Evolutionary conservation across 2,329 filamentous ascomycete species (phyloP).

Genomic region (Geosmithia morbida): DNA sequence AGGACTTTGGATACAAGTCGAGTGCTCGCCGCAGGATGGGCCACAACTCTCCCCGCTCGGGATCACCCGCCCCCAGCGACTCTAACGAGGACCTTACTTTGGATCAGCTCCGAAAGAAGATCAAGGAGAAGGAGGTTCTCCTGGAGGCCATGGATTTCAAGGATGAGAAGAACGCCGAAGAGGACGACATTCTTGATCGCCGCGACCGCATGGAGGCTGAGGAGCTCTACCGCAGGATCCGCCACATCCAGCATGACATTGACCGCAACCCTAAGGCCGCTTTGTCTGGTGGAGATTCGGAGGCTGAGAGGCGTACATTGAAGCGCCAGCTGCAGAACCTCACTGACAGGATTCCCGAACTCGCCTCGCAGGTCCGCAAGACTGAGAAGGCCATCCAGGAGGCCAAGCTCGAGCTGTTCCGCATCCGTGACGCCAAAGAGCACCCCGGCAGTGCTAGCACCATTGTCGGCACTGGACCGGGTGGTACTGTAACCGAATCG

Average conservation of each 20-base stretch:
- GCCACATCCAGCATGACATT: constrained; percentile 87
- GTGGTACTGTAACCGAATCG: constrained; percentile 78
- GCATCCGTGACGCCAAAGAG: constrained; percentile 82
- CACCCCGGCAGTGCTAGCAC: constrained; percentile 67
- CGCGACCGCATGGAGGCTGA: constrained; percentile 86
- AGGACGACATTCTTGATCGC: constrained; percentile 83
- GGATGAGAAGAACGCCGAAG: constrained; percentile 77
- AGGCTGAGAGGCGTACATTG: constrained; percentile 72
- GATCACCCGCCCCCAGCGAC: constrained; percentile 52
- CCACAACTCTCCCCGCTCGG: constrained; percentile 68
- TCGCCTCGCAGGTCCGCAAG: constrained; percentile 82
- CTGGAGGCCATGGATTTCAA: constrained; percentile 94
- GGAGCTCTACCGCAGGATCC: constrained; percentile 82
- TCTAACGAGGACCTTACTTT: constrained; percentile 71
- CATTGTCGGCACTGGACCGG: constrained; percentile 86
- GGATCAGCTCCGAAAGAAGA: constrained; percentile 83
- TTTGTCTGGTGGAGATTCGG: constrained; percentile 59
- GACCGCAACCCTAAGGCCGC: constrained; percentile 72
- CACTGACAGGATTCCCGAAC: constrained; percentile 78
- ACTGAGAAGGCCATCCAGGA: constrained; percentile 90
- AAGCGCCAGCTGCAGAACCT: constrained; percentile 81
- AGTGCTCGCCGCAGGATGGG: constrained; percentile 81
- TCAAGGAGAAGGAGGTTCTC: constrained; percentile 85
- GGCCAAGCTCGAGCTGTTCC: constrained; percentile 81
- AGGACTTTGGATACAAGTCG: constrained; percentile 82